Base-by-base conservation (phyloP, 805 yeast species). In the Clavispora carvajalis region DNA sequence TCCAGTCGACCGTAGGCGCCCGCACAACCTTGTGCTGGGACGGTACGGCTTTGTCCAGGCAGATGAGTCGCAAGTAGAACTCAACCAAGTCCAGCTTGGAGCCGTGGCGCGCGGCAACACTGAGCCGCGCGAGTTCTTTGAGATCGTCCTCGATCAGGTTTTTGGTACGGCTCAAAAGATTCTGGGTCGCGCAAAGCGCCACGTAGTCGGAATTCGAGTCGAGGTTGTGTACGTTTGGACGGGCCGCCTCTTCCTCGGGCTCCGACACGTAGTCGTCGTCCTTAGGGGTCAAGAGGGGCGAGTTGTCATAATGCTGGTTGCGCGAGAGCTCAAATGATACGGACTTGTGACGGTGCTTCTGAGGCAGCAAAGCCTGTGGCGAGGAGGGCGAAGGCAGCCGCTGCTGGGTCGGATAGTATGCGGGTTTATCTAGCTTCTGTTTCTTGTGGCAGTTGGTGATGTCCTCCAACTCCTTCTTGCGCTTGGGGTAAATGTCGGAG, bases 241-340 rank as follows among this genome's bases (percentile, higher is more conserved):
- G 11, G 21, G 35, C 10, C 19, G 19, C 28, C 22, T 19, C 37
- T 7, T 36, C 41, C 26, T 49, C 53, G 16, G 53, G 54, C 22
- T 56, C 54, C 42, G 58, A 57, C 22, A 60, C 65, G 39, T 65
- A 63, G 36, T 64, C 66, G 26, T 67, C 73, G 19, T 68, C 69
- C 43, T 65, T 67, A 5, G 73, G 73, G 2, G 73, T 68, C 37
- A 67, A 54, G 24, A 68, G 56, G 6, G 71, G 71, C 33, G 65
- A 57, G 41, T 49, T 48, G 28, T 61, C 59, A 40, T 60, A 63
- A 24, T 47, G 50, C 41, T 55, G 53, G 39, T 59, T 54, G 26
- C 46, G 40, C 9, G 56, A 43, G 19, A 57, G 47, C 30, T 58
- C 64, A 35, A 61, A 61, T 44, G 54, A 46, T 12, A 61, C 66